A percentile compares a stretch with the other conserved stretches of the same genome.
Evolutionary conservation across 2,329 filamentous ascomycete genomes (phyloP).

Genomic region (Colletotrichum trifolii): DNA sequence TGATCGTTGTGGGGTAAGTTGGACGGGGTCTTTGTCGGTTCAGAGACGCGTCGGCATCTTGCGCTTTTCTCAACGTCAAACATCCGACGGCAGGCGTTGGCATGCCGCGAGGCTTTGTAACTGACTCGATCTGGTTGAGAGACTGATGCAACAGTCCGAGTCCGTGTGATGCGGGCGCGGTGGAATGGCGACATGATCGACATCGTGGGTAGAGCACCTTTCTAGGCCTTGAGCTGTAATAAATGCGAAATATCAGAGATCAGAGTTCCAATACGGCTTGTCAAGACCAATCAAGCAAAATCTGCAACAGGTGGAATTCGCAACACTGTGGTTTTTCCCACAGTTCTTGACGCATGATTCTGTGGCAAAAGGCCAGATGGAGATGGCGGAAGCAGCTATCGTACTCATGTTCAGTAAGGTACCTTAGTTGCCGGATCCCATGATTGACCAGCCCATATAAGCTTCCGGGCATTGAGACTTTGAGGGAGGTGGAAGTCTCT

Average conservation of each 20-base stretch:
- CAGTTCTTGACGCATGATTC: too few relatives aligned
- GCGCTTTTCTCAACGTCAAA: neutral
- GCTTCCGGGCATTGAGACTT: constrained; percentile 28
- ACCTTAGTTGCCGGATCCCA: constrained; percentile 8
- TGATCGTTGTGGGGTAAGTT: constrained; percentile 12
- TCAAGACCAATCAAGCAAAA: too few relatives aligned
- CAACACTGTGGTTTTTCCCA: too few relatives aligned
- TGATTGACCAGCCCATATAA: constrained; percentile 1
- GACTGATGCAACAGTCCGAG: neutral
- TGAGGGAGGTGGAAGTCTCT: constrained; percentile 7
- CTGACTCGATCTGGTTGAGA: constrained; percentile 17
- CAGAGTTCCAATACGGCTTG: too few relatives aligned
- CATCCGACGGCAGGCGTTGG: constrained; percentile 17
- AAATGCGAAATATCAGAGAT: too few relatives aligned
- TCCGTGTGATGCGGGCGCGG: too few relatives aligned
- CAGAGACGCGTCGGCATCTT: neutral
- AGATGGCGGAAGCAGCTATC: too few relatives aligned
- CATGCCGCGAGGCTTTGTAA: neutral
- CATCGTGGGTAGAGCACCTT: too few relatives aligned
- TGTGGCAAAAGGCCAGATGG: neutral
- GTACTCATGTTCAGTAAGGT: neutral
- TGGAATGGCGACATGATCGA: too few relatives aligned
- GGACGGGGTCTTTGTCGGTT: too few relatives aligned
- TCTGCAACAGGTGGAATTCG: too few relatives aligned
- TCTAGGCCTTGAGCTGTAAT: too few relatives aligned